A percentile compares a stretch with the other conserved stretches of the same genome.
Conservation (phyloP, 352 stramenopile species). For the Phytophthora citricola region DNA sequence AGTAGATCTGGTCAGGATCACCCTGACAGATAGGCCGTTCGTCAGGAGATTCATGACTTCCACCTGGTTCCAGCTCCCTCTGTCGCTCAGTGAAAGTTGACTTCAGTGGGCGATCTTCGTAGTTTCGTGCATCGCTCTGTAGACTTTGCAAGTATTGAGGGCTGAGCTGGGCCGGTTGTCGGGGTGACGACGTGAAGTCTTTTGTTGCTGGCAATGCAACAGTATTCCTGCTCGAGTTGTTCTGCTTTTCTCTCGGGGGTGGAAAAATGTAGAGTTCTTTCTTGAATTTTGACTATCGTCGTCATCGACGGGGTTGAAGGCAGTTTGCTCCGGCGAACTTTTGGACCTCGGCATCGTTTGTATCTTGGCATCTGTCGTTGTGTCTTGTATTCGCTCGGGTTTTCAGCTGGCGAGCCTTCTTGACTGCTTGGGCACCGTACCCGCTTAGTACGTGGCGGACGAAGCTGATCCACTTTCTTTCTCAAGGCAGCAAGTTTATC, state of each 20-base stretch:
- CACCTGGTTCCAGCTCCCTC: constrained; percentile 13
- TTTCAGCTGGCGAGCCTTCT: constrained; percentile 6
- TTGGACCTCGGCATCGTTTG: constrained; percentile 14
- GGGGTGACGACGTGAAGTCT: constrained; percentile 4
- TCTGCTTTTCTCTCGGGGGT: constrained; percentile 15
- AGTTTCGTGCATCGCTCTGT: constrained; percentile 37
- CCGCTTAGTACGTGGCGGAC: constrained; percentile 53
- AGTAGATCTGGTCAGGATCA: constrained; percentile 9
- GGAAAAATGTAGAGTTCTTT: constrained; percentile 5
- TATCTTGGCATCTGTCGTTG: neutral
- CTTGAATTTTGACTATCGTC: constrained; percentile 6
- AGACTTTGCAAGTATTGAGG: constrained; percentile 55
- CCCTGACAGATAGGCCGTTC: constrained; percentile 53
- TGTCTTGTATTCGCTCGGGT: neutral
- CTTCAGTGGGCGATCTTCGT: constrained; percentile 45
- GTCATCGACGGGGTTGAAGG: constrained; percentile 11
- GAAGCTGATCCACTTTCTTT: constrained; percentile 60
- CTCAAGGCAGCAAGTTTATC: constrained; percentile 69
- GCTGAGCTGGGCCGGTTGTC: constrained; percentile 32
- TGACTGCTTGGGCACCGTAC: constrained; percentile 18
- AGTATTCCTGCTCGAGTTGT: constrained; percentile 4
- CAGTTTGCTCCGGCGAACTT: constrained; percentile 24
- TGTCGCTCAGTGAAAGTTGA: constrained; percentile 39
- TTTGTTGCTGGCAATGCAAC: constrained; percentile 9
- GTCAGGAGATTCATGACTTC: constrained; percentile 19